Conservation (phyloP, 345 rosid species). For the Brassica juncea region DNA sequence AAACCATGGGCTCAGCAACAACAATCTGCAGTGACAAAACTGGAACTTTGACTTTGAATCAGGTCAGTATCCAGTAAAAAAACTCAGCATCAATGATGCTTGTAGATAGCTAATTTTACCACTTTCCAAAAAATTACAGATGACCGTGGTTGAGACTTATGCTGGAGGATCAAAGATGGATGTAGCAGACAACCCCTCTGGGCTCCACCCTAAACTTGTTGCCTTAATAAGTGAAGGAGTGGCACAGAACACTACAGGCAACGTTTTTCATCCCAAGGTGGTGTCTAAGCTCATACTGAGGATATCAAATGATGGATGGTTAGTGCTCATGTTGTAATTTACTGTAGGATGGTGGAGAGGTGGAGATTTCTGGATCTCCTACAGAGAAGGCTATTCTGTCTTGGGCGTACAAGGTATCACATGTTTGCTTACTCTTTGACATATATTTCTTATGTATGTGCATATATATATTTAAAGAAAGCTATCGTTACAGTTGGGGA, state of each 20-base stretch:
- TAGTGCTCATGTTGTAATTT: conserved; percentile 15
- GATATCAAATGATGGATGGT: conserved; percentile 28
- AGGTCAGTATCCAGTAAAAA: conserved; percentile 52
- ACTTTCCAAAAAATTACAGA: conserved; percentile 47
- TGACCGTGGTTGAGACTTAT: conserved; percentile 66
- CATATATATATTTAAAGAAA: conserved; percentile 24
- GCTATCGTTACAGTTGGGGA: conserved; percentile 72
- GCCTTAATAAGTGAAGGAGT: conserved; percentile 71
- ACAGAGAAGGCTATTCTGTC: conserved; percentile 96
- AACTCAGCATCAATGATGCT: not conserved
- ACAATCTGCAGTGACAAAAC: conserved; percentile 99
- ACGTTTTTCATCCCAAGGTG: conserved; percentile 80
- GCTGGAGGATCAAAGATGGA: conserved; percentile 7
- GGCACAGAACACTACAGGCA: conserved; percentile 90
- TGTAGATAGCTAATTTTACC: conserved; percentile 5
- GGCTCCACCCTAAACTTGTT: conserved; percentile 47
- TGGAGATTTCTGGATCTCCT: conserved; percentile 91
- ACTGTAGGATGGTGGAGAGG: conserved; percentile 76
- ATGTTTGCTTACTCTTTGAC: conserved; percentile 25
- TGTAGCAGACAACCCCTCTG: conserved; percentile 3
- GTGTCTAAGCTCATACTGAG: conserved; percentile 8
- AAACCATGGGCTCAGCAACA: conserved; percentile 99
- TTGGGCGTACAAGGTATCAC: conserved; percentile 84
- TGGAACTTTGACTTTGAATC: conserved; percentile 92
- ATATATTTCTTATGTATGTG: conserved; percentile 6